Evolutionary conservation across 441 rosid species (phyloP).

Genomic region (Brassica hybrid): DNA sequence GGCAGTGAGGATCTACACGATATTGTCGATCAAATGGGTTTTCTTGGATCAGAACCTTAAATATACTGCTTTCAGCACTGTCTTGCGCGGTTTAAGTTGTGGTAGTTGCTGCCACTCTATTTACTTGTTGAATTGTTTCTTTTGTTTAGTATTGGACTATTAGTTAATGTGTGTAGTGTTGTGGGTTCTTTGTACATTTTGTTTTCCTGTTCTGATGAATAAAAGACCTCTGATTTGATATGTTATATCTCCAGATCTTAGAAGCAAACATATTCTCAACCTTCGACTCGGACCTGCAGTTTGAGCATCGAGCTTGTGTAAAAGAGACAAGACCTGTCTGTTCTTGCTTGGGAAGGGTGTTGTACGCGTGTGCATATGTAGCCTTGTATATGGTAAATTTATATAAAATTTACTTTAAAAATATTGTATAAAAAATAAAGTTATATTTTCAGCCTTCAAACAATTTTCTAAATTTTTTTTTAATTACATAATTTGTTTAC

Average conservation of each 20-base stretch:
- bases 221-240: slow-evolving; percentile 11
- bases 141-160: neutral
- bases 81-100: neutral
- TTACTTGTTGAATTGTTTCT: slow-evolving; percentile 23
- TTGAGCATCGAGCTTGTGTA: neutral
- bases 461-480: too few species aligned
- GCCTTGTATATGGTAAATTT: too few species aligned
- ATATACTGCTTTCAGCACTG: neutral
- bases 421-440: too few species aligned
- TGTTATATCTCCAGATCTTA: slow-evolving; percentile 1
- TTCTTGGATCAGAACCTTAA: slow-evolving; percentile 58
- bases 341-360: too few species aligned
- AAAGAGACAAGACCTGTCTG: neutral
- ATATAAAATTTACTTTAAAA: too few species aligned
- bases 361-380: too few species aligned
- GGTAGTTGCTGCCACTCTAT: slow-evolving; percentile 27
- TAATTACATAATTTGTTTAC: too few species aligned
- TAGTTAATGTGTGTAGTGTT: neutral
- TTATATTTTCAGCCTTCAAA: too few species aligned
- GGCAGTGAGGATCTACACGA: slow-evolving; percentile 53
- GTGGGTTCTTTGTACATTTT: neutral
- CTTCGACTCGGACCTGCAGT: neutral
- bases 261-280: neutral
- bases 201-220: slow-evolving; percentile 14
- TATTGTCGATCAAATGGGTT: slow-evolving; percentile 72